Percentiles rank a stretch among this genome's conserved stretches.
Conservation (phyloP, 2,329 filamentous ascomycete species). For the Trichoderma polysporum region DNA sequence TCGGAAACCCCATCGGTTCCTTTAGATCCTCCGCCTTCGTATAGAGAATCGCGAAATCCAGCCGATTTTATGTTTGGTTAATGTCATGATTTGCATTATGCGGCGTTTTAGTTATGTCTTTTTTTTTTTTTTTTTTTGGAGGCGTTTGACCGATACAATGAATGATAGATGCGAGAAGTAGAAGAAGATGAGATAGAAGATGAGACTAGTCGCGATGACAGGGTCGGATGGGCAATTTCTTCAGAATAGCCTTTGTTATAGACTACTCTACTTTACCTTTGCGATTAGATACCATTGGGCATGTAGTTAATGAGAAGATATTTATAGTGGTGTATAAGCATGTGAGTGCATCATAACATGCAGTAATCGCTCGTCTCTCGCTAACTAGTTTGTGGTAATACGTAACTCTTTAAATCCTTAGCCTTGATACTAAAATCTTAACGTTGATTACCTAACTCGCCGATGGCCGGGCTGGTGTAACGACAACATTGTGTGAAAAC, state of each 20-base stretch:
- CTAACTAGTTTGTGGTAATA: too few relatives aligned
- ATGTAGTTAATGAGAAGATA: background rate
- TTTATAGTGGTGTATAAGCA: background rate
- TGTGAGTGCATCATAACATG: too few relatives aligned
- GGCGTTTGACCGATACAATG: background rate
- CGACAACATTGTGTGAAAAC: background rate
- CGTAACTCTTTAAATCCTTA: background rate
- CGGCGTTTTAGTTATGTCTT: background rate
- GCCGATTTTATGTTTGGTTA: conserved; percentile 23
- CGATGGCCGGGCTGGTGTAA: background rate
- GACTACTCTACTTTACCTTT: background rate
- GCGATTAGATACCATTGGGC: background rate
- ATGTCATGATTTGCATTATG: conserved; percentile 9
- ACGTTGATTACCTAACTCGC: background rate
- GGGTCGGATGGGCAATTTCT: background rate
- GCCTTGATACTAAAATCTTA: background rate
- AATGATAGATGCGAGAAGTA: background rate
- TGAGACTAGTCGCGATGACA: background rate
- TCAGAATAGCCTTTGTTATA: background rate
- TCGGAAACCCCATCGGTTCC: conserved; percentile 17
- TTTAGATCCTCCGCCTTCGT: conserved; percentile 28
- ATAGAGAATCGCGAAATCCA: conserved; percentile 19
- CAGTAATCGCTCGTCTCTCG: too few relatives aligned
- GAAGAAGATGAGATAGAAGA: background rate
- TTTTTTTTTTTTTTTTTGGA: background rate